phyloP scores from a whole-genome alignment of 352 stramenopile species.

The Pythium utonaiense region DNA sequence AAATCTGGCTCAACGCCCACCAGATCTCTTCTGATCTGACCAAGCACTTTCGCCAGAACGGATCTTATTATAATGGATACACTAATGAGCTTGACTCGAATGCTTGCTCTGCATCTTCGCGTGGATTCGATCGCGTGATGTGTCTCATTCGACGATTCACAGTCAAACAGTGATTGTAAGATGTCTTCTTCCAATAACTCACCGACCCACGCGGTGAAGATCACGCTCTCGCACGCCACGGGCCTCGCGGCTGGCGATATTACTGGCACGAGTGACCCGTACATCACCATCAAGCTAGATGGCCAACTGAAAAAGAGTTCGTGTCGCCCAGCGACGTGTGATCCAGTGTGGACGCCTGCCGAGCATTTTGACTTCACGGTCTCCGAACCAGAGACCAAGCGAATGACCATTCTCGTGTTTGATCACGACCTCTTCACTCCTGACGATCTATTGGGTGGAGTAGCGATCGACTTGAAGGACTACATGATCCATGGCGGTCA shows the following conservation, averaged over 20 bases:
- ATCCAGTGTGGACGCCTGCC: constrained; percentile 28
- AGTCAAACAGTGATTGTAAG: not conserved
- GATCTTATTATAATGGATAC: no score
- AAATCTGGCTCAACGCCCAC: no score
- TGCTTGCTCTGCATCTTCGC: no score
- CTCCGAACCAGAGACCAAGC: constrained; percentile 6
- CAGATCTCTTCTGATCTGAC: no score
- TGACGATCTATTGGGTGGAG: constrained; percentile 26
- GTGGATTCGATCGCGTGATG: no score
- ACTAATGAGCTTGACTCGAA: no score
- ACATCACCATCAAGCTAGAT: constrained; percentile 27
- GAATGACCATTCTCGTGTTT: constrained; percentile 26
- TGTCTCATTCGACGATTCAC: no score
- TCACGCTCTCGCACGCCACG: constrained; percentile 30
- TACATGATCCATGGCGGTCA: constrained; percentile 1
- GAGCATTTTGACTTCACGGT: constrained; percentile 40
- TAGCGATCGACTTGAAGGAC: constrained; percentile 22
- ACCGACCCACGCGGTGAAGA: constrained; percentile 14
- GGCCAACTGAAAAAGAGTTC: constrained; percentile 25
- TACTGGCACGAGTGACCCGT: constrained; percentile 32
- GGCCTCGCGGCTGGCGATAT: constrained; percentile 28
- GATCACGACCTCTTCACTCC: constrained; percentile 27
- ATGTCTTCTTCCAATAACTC: not conserved
- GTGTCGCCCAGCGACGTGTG: constrained; percentile 18
- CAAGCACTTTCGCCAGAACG: no score